These are phyloP conservation scores for Dioszegia crocea DNA, from an alignment of 768 basidiomycete genomes.

Conservation along the genomic window DNA sequence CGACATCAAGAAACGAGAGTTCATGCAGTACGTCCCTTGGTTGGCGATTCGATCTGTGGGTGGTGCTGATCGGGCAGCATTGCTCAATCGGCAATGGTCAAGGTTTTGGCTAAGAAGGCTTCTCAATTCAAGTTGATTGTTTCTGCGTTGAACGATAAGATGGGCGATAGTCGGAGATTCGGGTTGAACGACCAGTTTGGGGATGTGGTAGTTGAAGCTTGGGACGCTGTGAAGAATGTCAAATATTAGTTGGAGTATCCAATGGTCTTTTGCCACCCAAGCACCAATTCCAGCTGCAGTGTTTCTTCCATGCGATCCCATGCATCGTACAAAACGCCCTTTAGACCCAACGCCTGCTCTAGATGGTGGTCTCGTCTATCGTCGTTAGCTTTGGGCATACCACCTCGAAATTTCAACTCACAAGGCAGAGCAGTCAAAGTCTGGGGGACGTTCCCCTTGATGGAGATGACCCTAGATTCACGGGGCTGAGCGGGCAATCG, in stretches of 20 bases:
- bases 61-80: slow-evolving; percentile 19
- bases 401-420: slow-evolving; percentile 17
- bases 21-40: slow-evolving; percentile 31
- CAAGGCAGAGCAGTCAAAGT: slow-evolving; percentile 84
- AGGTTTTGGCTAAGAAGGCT: slow-evolving; percentile 21
- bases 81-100: slow-evolving; percentile 25
- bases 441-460: slow-evolving; percentile 72
- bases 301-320: slow-evolving; percentile 37
- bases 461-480: slow-evolving; percentile 69
- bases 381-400: slow-evolving; percentile 7
- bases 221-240: slow-evolving; percentile 21
- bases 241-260: slow-evolving; percentile 16
- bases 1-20: slow-evolving; percentile 17
- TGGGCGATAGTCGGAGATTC: slow-evolving; percentile 9
- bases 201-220: slow-evolving; percentile 9
- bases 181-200: background rate
- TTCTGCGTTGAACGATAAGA: slow-evolving; percentile 7
- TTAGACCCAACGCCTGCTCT: slow-evolving; percentile 46
- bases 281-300: background rate
- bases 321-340: slow-evolving; percentile 37
- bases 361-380: slow-evolving; percentile 86
- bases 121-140: slow-evolving; percentile 18
- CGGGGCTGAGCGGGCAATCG: slow-evolving; percentile 80
- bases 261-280: background rate
- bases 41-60: background rate